Base-by-base conservation (phyloP, 352 stramenopile genomes). In the Phytophthora multivora region DNA sequence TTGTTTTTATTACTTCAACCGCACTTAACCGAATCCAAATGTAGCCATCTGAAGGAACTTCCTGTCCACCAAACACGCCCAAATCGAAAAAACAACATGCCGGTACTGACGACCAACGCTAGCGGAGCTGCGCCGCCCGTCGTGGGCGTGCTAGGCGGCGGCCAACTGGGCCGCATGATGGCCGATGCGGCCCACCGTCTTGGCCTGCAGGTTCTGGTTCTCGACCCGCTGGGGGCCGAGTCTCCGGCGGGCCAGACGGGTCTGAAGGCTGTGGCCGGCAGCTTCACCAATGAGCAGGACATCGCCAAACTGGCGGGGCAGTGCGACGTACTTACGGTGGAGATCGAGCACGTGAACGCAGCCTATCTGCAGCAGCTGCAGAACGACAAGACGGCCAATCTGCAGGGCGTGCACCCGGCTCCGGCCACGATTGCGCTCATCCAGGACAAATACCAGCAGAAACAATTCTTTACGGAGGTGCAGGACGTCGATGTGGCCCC, bases 301-400 rank as follows among this genome's bases (percentile, higher is more conserved):
- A 89, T 96, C 50, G 79, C 79, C 41, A 80, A 79, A 54, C 77
- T 98, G 33, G 83, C 86, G 4, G 54, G 63, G 30, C 61, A 91
- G 51, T 98, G 87, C 71, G 93, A 99, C 77, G 84, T 99, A 15
- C 75, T 98, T 15, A 99, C 97, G 11, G 88, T 98, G 28, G 97
- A 99, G 82, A 99, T 99, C 74, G 97, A 99, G 74, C 97, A 99
- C 74, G 95, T 99, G 15, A 98, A 98, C 65, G 93, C 96, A 5
- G 69, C 90, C 5, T 94, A 87, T 11, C 76, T 99, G 45, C 77
- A 83, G 30, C 90, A 90, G 65, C 86, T 99, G 47, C 83, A 98
- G 65, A 59, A 78, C 47, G 45, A 69, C 23, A 86, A 98, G 63
- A 36, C 60, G 16, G 48, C 66, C 18, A 60, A 66, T 7, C 33